Conservation (phyloP, 2,329 filamentous ascomycete genomes). For the Epichloe sibirici region DNA sequence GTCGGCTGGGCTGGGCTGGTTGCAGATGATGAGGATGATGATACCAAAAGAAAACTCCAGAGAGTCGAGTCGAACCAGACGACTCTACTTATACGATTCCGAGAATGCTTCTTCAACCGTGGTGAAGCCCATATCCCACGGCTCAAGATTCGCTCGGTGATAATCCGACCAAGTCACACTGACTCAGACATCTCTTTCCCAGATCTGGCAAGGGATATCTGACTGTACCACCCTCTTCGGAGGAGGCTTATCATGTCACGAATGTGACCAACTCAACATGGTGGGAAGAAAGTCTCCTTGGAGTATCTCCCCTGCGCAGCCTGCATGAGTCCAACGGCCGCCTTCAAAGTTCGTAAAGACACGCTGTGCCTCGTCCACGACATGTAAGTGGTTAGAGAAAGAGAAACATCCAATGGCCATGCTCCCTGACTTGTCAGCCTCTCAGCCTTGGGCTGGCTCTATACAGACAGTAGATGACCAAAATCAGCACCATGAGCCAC, state of each 20-base stretch:
- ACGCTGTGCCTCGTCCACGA: background rate
- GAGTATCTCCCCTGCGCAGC: background rate
- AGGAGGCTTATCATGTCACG: background rate
- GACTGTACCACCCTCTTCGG: background rate
- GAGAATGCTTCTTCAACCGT: background rate
- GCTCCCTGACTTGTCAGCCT: background rate
- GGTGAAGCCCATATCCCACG: background rate
- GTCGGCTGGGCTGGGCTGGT: background rate
- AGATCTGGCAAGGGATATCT: background rate
- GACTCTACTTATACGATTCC: background rate
- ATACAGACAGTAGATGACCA: too few species aligned
- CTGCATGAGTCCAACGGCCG: background rate
- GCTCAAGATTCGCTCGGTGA: background rate
- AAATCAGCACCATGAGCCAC: too few species aligned
- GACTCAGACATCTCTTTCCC: background rate
- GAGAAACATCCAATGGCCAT: background rate
- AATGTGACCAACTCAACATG: background rate
- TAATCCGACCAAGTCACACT: background rate
- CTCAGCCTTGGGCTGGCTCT: background rate
- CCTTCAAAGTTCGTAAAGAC: background rate
- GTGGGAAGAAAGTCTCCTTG: background rate
- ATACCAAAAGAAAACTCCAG: background rate
- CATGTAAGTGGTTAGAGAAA: background rate
- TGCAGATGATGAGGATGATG: background rate
- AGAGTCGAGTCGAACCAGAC: background rate